Evolutionary conservation across 2,329 filamentous ascomycete genomes (phyloP).

Genomic region (Didymella pomorum): DNA sequence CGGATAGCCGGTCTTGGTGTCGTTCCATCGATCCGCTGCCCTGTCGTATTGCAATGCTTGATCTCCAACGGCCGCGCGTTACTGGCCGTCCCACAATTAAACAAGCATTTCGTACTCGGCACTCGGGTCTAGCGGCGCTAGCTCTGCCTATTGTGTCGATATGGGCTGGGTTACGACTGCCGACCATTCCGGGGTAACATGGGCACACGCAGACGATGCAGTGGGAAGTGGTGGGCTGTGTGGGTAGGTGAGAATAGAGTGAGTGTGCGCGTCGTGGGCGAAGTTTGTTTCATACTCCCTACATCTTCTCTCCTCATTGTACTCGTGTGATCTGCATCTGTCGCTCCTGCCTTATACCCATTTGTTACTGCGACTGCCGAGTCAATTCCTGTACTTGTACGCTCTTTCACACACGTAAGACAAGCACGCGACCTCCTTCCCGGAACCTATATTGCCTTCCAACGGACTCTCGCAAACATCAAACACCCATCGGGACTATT

Average conservation of each 20-base stretch:
- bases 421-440: conserved; percentile 18
- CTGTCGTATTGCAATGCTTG: conserved; percentile 26
- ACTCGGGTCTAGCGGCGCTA: conserved; percentile 18
- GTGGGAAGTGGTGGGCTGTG: conserved; percentile 8
- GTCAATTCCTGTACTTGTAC: conserved; percentile 9
- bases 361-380: conserved; percentile 12
- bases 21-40: conserved; percentile 11
- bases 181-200: conserved; percentile 20
- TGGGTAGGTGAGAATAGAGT: conserved; percentile 14
- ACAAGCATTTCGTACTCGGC: conserved; percentile 22
- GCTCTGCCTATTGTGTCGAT: conserved; percentile 5
- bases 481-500: background rate
- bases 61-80: conserved; percentile 26
- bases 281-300: conserved; percentile 8
- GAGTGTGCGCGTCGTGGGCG: conserved; percentile 15
- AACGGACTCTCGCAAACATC: background rate
- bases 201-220: conserved; percentile 7
- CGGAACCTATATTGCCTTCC: background rate
- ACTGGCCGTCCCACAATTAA: conserved; percentile 23
- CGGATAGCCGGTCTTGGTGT: conserved; percentile 15
- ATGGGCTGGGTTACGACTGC: conserved; percentile 8
- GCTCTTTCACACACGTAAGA: conserved; percentile 12
- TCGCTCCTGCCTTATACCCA: background rate
- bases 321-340: background rate
- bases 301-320: conserved; percentile 1